Evolutionary conservation across 2,329 filamentous ascomycete genomes (phyloP).

Genomic region (Alternaria angustiovoidea): DNA sequence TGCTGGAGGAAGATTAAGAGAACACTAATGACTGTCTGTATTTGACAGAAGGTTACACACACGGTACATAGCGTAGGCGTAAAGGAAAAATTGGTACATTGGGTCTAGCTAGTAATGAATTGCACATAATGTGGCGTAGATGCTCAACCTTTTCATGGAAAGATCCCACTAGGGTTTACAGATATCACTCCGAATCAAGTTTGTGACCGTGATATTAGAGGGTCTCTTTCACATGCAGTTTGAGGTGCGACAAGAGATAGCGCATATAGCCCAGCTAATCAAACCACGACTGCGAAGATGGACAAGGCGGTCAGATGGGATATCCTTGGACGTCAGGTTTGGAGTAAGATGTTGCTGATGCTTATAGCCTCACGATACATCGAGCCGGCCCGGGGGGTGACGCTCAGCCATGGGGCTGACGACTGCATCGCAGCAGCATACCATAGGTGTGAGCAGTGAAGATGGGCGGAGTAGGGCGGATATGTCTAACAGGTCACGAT

Average conservation of each 20-base stretch:
- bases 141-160: background rate
- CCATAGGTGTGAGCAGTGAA: background rate
- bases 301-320: background rate
- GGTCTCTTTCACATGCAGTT: background rate
- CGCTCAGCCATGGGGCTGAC: constrained; percentile 6
- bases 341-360: background rate
- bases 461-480: background rate
- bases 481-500: constrained; percentile 4
- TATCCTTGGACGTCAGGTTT: background rate
- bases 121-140: background rate
- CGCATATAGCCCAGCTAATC: too few species aligned
- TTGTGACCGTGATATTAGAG: background rate
- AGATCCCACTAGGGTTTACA: background rate
- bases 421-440: background rate
- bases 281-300: background rate
- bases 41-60: background rate
- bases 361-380: background rate
- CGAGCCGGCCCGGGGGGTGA: background rate
- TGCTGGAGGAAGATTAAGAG: background rate
- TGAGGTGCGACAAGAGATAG: background rate
- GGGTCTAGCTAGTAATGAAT: background rate
- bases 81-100: background rate
- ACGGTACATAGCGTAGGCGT: constrained; percentile 4
- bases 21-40: background rate
- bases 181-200: background rate